Conservation (phyloP, 495 filamentous ascomycete species). For the Rostrohypoxylon terebratum region DNA sequence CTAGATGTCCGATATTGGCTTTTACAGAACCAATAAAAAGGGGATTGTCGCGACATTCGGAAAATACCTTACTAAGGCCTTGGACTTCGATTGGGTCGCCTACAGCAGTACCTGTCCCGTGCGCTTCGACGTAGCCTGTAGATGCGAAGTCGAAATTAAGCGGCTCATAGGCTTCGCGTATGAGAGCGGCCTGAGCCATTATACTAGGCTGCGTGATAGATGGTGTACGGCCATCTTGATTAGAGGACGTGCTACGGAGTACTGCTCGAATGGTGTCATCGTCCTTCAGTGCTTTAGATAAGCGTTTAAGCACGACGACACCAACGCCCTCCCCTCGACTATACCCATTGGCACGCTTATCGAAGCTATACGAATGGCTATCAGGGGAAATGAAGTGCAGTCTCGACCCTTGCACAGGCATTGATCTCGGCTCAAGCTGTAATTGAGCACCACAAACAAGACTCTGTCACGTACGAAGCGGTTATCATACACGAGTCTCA, state of each 20-base stretch:
- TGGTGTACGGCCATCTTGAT: conserved; percentile 56
- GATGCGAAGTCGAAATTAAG: conserved; percentile 47
- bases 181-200: conserved; percentile 65
- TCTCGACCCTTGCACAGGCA: conserved; percentile 4
- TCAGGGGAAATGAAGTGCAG: conserved; percentile 41
- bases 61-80: conserved; percentile 14
- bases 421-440: neutral
- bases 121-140: conserved; percentile 57
- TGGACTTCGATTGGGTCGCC: conserved; percentile 57
- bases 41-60: conserved; percentile 27
- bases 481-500: neutral
- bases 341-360: conserved; percentile 58
- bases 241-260: conserved; percentile 59
- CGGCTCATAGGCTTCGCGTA: conserved; percentile 60
- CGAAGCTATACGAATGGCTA: conserved; percentile 56
- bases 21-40: conserved; percentile 63
- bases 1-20: conserved; percentile 63
- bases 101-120: conserved; percentile 62
- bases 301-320: conserved; percentile 59
- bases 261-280: conserved; percentile 63
- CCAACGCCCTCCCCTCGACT: conserved; percentile 60
- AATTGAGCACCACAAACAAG: conserved; percentile 67
- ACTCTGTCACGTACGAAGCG: neutral
- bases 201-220: conserved; percentile 68
- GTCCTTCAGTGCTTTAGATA: conserved; percentile 59